phyloP scores from a whole-genome alignment of 177 flowering plant genomes.

The Vitis hybrid region DNA sequence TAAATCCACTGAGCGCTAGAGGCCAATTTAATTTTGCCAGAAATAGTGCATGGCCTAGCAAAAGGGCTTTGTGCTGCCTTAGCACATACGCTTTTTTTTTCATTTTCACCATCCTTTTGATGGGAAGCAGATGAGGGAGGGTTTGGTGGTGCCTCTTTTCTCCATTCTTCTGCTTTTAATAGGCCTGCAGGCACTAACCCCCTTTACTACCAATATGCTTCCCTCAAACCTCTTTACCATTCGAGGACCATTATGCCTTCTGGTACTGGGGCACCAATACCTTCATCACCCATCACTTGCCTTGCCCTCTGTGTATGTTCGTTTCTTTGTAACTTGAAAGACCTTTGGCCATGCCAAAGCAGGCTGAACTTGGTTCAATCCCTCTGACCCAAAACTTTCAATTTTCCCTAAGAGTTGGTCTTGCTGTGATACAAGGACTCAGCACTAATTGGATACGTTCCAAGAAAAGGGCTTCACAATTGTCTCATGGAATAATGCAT shows the following conservation, averaged over 20 bases:
- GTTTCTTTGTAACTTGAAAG: too few relatives aligned
- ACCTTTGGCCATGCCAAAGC: too few relatives aligned
- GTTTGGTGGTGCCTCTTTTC: constrained; percentile 16
- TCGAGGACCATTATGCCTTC: constrained; percentile 4
- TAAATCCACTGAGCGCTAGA: constrained; percentile 25
- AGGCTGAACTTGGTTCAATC: too few relatives aligned
- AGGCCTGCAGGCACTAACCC: background rate
- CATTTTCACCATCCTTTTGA: constrained; percentile 29
- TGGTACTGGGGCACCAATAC: background rate
- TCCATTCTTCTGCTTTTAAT: constrained; percentile 15
- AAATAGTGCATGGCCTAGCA: constrained; percentile 21
- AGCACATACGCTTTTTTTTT: constrained; percentile 18
- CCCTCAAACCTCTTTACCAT: background rate
- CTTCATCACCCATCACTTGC: background rate
- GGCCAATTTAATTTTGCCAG: constrained; percentile 18
- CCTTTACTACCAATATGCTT: constrained; percentile 2
- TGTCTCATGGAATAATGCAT: too few relatives aligned
- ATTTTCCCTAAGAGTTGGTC: too few relatives aligned
- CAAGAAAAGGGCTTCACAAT: too few relatives aligned
- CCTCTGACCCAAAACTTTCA: too few relatives aligned
- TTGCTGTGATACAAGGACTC: too few relatives aligned
- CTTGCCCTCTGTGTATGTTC: too few relatives aligned
- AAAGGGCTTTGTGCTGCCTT: constrained; percentile 17
- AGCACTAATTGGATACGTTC: too few relatives aligned
- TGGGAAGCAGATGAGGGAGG: constrained; percentile 24